phyloP scores from a whole-genome alignment of 2,329 filamentous ascomycete species.

The Emmonsiellopsis sp. region DNA sequence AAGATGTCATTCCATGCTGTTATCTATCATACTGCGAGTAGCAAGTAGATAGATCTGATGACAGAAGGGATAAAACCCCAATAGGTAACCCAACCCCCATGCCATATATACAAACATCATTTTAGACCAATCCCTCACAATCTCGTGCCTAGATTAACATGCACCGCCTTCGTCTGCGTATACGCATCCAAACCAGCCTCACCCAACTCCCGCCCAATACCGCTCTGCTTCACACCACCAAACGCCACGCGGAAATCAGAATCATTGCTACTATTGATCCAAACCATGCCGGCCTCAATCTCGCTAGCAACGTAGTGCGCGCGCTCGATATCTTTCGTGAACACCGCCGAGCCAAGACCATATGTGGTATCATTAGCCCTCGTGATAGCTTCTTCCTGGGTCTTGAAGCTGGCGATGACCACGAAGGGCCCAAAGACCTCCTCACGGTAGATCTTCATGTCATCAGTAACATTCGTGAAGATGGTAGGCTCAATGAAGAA shows the following conservation, averaged over 20 bases:
- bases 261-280: conserved; percentile 53
- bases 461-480: conserved; percentile 47
- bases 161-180: conserved; percentile 47
- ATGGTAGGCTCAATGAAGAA: conserved; percentile 56
- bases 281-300: conserved; percentile 61
- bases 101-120: too few relatives aligned
- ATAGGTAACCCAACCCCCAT: too few relatives aligned
- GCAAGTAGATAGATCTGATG: too few relatives aligned
- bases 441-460: conserved; percentile 51
- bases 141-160: conserved; percentile 35
- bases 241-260: conserved; percentile 45
- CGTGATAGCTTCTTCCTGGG: conserved; percentile 48
- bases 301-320: conserved; percentile 46
- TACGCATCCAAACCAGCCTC: conserved; percentile 54
- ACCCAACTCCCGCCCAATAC: conserved; percentile 52
- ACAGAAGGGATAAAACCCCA: too few relatives aligned
- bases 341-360: conserved; percentile 47
- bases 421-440: conserved; percentile 57
- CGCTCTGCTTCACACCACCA: conserved; percentile 54
- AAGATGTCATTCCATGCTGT: too few relatives aligned
- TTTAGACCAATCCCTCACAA: conserved; percentile 15
- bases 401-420: conserved; percentile 48
- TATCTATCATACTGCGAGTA: too few relatives aligned
- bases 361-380: conserved; percentile 51
- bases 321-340: conserved; percentile 54